Evolutionary conservation across 75 land plant genomes (phyloP).

Genomic region (Chamaecyparis obtusa): DNA sequence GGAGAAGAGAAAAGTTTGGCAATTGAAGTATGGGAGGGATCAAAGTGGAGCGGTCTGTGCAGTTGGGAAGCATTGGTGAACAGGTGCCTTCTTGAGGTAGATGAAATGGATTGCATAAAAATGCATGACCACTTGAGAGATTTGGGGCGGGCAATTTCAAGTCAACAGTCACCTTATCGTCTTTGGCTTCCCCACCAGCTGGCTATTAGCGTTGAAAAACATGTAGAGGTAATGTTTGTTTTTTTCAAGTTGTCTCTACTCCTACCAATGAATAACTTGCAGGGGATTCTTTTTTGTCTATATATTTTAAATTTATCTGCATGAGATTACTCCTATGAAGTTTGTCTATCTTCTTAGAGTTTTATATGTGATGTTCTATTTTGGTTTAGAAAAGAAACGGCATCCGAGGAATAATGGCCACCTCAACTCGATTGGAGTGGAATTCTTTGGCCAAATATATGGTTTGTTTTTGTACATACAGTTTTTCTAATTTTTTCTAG

Average conservation of each 20-base stretch:
- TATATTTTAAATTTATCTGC: no score
- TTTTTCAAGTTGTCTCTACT: not conserved
- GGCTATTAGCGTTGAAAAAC: not conserved
- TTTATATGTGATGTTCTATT: not conserved
- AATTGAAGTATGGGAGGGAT: not conserved
- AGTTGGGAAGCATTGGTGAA: not conserved
- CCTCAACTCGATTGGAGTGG: not conserved
- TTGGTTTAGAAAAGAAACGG: not conserved
- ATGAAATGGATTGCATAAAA: not conserved
- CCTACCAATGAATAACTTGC: no score
- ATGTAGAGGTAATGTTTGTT: not conserved
- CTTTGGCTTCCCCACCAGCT: not conserved
- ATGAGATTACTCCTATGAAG: no score
- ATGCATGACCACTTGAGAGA: slow-evolving; percentile 1
- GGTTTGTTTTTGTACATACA: no score
- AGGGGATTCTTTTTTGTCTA: no score
- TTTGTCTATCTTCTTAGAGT: no score
- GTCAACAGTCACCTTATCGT: not conserved
- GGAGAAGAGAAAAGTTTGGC: not conserved
- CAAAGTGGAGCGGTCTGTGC: not conserved
- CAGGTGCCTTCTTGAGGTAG: slow-evolving; percentile 1
- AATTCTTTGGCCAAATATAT: not conserved
- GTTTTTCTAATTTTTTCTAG: no score
- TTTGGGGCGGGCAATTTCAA: not conserved
- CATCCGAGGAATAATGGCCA: not conserved